Conservation (phyloP, 192 early-diverging fungal genomes). For the Entomortierella beljakovae region DNA sequence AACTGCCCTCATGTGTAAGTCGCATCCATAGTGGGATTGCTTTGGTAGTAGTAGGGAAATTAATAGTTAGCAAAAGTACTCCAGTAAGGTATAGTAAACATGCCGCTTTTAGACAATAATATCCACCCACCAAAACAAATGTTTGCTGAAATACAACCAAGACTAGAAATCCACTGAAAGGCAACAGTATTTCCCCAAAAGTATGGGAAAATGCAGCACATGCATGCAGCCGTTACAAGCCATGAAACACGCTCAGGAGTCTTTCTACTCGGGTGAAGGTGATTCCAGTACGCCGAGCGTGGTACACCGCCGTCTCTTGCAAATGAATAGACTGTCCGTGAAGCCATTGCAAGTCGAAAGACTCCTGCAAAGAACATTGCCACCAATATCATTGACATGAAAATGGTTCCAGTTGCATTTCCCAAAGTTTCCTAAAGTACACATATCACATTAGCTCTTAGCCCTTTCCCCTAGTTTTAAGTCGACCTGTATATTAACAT, state of each 20-base stretch:
- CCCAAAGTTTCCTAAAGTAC: slow-evolving; percentile 19
- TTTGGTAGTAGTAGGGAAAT: neutral
- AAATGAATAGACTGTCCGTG: slow-evolving; percentile 24
- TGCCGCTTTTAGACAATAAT: no score
- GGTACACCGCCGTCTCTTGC: slow-evolving; percentile 38
- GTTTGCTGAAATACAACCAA: slow-evolving; percentile 41
- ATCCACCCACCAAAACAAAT: slow-evolving; percentile 39
- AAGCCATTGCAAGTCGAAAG: slow-evolving; percentile 25
- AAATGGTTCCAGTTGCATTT: slow-evolving; percentile 3
- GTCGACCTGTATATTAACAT: no score
- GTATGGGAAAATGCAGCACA: slow-evolving; percentile 46
- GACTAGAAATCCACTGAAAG: slow-evolving; percentile 44
- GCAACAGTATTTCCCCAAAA: slow-evolving; percentile 47
- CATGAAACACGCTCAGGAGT: slow-evolving; percentile 39
- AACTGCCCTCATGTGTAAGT: slow-evolving; percentile 25
- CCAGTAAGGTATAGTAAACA: neutral
- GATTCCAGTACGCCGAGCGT: slow-evolving; percentile 44
- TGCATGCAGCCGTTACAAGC: slow-evolving; percentile 26
- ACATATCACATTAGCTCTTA: no score
- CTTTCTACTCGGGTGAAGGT: slow-evolving; percentile 29
- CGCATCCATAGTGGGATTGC: slow-evolving; percentile 46
- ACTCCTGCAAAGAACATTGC: slow-evolving; percentile 30
- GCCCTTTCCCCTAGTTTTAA: no score
- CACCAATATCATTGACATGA: slow-evolving; percentile 15
- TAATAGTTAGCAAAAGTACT: neutral